Conservation (phyloP, 805 yeast genomes). For the Priceomyces medius region DNA sequence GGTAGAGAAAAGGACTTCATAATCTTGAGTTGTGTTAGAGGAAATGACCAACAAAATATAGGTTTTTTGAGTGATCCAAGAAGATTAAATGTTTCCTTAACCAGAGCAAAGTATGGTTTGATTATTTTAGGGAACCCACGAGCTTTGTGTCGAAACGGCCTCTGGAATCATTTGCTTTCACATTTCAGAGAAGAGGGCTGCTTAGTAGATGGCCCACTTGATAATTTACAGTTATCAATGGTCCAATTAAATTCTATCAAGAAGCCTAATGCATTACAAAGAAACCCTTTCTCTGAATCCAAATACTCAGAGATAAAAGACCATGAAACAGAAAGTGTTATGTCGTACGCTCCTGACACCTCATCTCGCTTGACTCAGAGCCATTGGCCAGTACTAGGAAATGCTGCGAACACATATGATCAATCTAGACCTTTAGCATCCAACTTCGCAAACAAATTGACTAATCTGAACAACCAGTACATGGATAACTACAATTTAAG, state of each 20-base stretch:
- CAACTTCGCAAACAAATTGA: conserved; percentile 34
- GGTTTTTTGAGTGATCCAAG: conserved; percentile 46
- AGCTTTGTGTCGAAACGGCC: conserved; percentile 61
- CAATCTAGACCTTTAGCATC: conserved; percentile 19
- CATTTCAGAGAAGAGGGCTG: conserved; percentile 85
- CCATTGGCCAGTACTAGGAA: conserved; percentile 30
- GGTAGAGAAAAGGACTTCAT: conserved; percentile 47
- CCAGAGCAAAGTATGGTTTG: conserved; percentile 44
- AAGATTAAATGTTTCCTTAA: conserved; percentile 44
- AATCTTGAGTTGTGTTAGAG: conserved; percentile 44
- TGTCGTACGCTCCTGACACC: conserved; percentile 20
- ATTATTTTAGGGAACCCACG: conserved; percentile 79
- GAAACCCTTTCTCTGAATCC: conserved; percentile 13
- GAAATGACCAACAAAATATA: conserved; percentile 38
- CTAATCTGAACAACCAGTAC: conserved; percentile 13
- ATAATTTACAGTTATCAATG: conserved; percentile 69
- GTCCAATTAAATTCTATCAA: conserved; percentile 45
- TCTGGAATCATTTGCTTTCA: conserved; percentile 76
- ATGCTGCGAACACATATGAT: conserved; percentile 10
- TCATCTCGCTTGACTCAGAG: conserved; percentile 6
- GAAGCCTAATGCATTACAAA: conserved; percentile 4
- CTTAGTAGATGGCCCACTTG: conserved; percentile 86
- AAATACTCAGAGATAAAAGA: conserved; percentile 14
- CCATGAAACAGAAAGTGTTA: conserved; percentile 27
- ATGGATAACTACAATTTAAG: conserved; percentile 6